A percentile compares a stretch with the other conserved stretches of the same genome.
Conservation (phyloP, 176 grass and related monocot species). For the Tillandsia leiboldiana region DNA sequence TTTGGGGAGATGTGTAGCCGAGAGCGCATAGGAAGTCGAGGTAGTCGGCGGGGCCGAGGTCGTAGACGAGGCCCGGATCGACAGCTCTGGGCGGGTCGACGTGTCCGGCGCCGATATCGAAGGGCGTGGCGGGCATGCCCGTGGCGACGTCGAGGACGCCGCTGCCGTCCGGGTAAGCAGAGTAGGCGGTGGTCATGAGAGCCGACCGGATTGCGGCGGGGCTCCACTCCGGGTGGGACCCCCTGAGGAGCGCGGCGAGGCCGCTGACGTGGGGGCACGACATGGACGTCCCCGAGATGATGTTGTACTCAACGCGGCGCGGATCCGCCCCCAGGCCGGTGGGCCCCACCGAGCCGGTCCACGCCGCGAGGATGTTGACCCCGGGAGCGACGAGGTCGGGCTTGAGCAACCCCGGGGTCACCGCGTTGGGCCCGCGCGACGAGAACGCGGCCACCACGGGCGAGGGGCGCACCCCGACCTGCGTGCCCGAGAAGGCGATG, state of each 20-base stretch:
- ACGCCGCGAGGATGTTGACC: constrained; percentile 83
- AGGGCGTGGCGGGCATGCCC: constrained; percentile 41
- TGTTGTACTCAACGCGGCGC: constrained; percentile 72
- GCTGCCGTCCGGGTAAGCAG: constrained; percentile 40
- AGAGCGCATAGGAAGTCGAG: constrained; percentile 89
- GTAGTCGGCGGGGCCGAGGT: constrained; percentile 59
- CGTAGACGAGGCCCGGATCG: constrained; percentile 77
- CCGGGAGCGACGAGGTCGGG: constrained; percentile 83
- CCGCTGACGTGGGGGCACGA: constrained; percentile 97
- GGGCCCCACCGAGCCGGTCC: constrained; percentile 58
- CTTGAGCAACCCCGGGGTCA: constrained; percentile 68
- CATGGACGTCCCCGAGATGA: constrained; percentile 95
- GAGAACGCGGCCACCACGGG: constrained; percentile 94
- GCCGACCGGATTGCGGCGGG: constrained; percentile 71
- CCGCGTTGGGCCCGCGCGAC: constrained; percentile 63
- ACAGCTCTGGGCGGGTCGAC: constrained; percentile 70
- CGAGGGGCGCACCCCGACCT: constrained; percentile 65
- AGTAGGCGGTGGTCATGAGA: constrained; percentile 80
- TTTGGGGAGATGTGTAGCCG: constrained; percentile 62
- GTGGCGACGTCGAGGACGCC: constrained; percentile 74
- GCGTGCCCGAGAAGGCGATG: constrained; percentile 62
- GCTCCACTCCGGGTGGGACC: constrained; percentile 72
- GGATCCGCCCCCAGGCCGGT: constrained; percentile 45
- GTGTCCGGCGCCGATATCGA: constrained; percentile 82
- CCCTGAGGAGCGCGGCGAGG: constrained; percentile 59